Base-by-base conservation (phyloP, 768 basidiomycete species). In the Russula brevipes region DNA sequence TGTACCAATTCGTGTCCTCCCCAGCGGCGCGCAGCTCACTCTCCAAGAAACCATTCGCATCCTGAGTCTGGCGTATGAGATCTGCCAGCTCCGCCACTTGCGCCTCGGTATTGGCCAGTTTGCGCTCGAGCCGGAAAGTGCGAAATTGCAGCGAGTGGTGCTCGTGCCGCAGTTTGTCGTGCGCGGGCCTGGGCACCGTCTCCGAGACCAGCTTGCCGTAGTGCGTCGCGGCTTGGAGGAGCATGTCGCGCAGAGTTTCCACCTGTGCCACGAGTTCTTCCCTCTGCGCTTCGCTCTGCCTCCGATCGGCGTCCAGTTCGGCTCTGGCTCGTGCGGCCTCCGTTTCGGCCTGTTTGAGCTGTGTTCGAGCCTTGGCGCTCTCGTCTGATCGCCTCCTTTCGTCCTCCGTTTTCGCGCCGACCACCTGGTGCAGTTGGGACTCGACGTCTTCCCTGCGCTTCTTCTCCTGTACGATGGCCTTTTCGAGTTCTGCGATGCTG, bases 41-140 rank as follows among this genome's bases (percentile, higher is more conserved):
- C 12, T 60, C 41, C 33, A 89, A 75, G 7, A 82, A 68, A 11
- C 64, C 63, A 65, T 81, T 87, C 55, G 83, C 78, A 14, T 85
- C 82, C 51, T 80, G 80, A 33, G 76, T 73, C 33, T 83, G 80
- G 31, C 86, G 84, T 67, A 87, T 77, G 46, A 90, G 79, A 63
- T 82, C 75, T 1, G 83, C 83, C 8, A 91, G 74, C 64, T 89
- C 87, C 12, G 76, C 72, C 24, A 87, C 85, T 70, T 90, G 87
- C 17, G 74, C 83, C 59, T 89, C 85, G 5, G 86, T 77, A 68
- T 86, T 87, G 45, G 82, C 82, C 14, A 89, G 76, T 71, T 86
- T 88, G 63, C 88, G 83, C 67, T 87, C 83, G 12, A 89, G 74
- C 35, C 87, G 83, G 33, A 78, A 72, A 31, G 76, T 73, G 8